Evolutionary conservation across 257 asterid genomes (phyloP).

Genomic region (Rhazya stricta): DNA sequence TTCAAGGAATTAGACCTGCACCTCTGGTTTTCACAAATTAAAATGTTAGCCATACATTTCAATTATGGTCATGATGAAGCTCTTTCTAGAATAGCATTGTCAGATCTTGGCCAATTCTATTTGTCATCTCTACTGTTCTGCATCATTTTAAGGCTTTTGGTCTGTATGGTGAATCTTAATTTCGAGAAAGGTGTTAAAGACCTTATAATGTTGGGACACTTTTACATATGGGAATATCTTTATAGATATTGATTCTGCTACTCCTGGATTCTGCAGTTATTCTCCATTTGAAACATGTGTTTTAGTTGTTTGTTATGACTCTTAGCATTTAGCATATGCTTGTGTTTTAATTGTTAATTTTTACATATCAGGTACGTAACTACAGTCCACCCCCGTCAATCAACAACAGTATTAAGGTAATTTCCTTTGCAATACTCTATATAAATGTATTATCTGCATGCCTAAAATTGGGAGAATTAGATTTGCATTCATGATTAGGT

Average conservation of each 20-base stretch:
- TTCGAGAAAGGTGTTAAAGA: neutral
- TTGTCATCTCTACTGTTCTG: neutral
- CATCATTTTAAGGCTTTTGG: neutral
- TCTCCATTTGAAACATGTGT: neutral
- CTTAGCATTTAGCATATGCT: constrained; percentile 10
- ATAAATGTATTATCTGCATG: neutral
- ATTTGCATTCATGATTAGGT: neutral
- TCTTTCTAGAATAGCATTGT: neutral
- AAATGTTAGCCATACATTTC: neutral
- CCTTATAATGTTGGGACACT: neutral
- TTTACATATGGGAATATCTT: neutral
- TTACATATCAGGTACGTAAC: constrained; percentile 69
- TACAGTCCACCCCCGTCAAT: constrained; percentile 66
- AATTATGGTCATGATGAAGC: neutral
- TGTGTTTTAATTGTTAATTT: constrained; percentile 16
- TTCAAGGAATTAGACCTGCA: neutral
- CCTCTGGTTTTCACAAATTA: neutral
- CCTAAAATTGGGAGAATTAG: neutral
- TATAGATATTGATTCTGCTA: neutral
- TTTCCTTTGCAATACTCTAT: neutral
- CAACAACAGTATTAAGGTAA: constrained; percentile 96
- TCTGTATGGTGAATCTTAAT: neutral
- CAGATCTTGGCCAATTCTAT: neutral
- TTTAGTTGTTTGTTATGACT: neutral
- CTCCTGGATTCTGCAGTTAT: neutral